Evolutionary conservation across 306 rosid genomes (phyloP), one percentile per base, ranked within the genome.

Genomic region (Biancaea sappan): DNA sequence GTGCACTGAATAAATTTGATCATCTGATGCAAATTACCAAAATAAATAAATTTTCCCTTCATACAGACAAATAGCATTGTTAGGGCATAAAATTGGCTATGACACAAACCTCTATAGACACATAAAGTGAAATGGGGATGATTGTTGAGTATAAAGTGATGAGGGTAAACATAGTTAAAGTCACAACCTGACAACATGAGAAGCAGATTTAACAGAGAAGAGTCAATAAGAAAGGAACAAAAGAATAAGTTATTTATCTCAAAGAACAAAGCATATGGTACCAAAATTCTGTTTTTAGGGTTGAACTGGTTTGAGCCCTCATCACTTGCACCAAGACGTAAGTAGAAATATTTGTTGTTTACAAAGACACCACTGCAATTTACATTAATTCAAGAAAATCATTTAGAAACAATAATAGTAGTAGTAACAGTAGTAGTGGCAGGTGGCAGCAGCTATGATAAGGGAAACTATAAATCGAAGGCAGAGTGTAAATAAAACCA

Each of bases 61-160:
- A 77, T 57, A 25, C 58, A 74, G 44, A 57, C 2, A 4, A 66
- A 62, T 5, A 3, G 44, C 14, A 79, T 41, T 19, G 43, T 67
- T 37, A 64, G 41, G 66, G 79, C 71, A 73, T 18, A 76, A 51
- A 59, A 63, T 69, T 58, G 77, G 65, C 54, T 13, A 67, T 47
- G 77, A 79, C 54, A 79, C 93, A 76, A 81, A 85, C 99, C 99
- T 94, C 99, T 74, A 94, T 94, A 62, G 99, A 94, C 53, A 94
- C 97, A 73, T 94, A 94, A 40, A 94, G 99, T 66, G 99, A 94
- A 72, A 94, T 94, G 53, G 99, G 99, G 82, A 94, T 94, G 75
- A 94, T 90, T 40, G 99, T 83, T 1, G 99, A 94, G 85, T 94
- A 94, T 19, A 94, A 71, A 34, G 99, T 94, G 72, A 94, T 84